phyloP scores from a whole-genome alignment of 352 stramenopile genomes.

The Plasmopara halstedii region DNA sequence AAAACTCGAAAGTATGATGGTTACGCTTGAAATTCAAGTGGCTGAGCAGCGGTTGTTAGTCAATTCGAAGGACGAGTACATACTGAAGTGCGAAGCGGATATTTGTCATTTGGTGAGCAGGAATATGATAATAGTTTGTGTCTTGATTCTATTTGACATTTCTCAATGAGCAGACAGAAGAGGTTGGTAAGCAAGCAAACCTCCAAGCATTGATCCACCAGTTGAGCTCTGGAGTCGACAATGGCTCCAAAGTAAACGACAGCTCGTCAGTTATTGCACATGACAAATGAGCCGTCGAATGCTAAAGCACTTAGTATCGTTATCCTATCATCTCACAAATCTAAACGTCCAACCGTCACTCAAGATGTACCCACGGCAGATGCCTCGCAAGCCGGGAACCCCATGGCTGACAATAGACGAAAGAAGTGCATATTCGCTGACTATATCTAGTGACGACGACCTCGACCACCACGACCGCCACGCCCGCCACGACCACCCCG shows the following conservation, averaged over 20 bases:
- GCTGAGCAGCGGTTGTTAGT: slow-evolving; percentile 50
- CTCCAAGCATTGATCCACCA: slow-evolving; percentile 79
- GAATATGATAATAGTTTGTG: neutral
- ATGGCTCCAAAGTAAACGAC: slow-evolving; percentile 30
- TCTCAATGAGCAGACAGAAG: slow-evolving; percentile 47
- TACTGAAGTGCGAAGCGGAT: slow-evolving; percentile 61
- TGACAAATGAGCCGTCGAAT: slow-evolving; percentile 28
- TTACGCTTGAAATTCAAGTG: slow-evolving; percentile 49
- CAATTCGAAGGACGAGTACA: slow-evolving; percentile 53
- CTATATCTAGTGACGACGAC: slow-evolving; percentile 33
- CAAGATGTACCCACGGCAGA: neutral
- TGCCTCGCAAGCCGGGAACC: neutral
- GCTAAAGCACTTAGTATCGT: neutral
- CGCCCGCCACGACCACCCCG: slow-evolving; percentile 29
- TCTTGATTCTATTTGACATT: slow-evolving; percentile 1
- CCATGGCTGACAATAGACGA: slow-evolving; percentile 1
- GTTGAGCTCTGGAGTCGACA: slow-evolving; percentile 59
- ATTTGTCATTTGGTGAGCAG: slow-evolving; percentile 54
- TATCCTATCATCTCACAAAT: neutral
- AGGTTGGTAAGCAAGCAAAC: slow-evolving; percentile 75
- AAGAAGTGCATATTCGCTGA: slow-evolving; percentile 4
- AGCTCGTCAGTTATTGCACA: slow-evolving; percentile 42
- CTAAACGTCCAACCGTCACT: neutral
- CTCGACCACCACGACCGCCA: slow-evolving; percentile 32
- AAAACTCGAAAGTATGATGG: slow-evolving; percentile 59